phyloP scores from a whole-genome alignment of 257 asterid species.

The Plectranthus barbatus region DNA sequence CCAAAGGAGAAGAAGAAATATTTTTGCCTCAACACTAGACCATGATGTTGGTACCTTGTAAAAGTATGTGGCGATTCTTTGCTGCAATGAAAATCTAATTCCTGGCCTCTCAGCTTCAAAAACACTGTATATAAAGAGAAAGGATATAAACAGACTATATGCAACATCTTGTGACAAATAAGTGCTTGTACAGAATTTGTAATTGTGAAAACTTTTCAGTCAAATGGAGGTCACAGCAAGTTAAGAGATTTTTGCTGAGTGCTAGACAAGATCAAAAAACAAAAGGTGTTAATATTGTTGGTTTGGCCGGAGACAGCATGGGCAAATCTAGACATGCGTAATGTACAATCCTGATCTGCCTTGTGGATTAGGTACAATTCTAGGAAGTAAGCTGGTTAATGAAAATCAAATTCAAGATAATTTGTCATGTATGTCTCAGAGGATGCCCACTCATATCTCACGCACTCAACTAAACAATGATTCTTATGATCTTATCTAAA shows the following conservation, averaged over 20 bases:
- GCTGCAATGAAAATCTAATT: conserved; percentile 63
- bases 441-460: neutral
- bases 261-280: neutral
- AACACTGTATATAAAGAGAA: conserved; percentile 56
- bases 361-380: neutral
- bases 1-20: neutral
- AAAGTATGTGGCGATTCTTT: conserved; percentile 77
- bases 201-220: neutral
- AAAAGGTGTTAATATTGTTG: neutral
- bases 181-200: neutral
- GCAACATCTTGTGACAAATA: neutral
- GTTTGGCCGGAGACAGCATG: neutral
- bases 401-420: neutral
- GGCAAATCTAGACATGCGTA: neutral
- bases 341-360: neutral
- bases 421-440: neutral
- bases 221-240: neutral
- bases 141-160: neutral
- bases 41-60: conserved; percentile 60
- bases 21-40: conserved; percentile 2
- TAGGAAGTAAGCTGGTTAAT: neutral
- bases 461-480: neutral
- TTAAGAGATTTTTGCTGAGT: neutral
- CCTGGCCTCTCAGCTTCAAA: conserved; percentile 96
- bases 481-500: too few species aligned